Evolutionary conservation across 2,329 filamentous ascomycete genomes (phyloP).

Genomic region (Claviceps maximensis): DNA sequence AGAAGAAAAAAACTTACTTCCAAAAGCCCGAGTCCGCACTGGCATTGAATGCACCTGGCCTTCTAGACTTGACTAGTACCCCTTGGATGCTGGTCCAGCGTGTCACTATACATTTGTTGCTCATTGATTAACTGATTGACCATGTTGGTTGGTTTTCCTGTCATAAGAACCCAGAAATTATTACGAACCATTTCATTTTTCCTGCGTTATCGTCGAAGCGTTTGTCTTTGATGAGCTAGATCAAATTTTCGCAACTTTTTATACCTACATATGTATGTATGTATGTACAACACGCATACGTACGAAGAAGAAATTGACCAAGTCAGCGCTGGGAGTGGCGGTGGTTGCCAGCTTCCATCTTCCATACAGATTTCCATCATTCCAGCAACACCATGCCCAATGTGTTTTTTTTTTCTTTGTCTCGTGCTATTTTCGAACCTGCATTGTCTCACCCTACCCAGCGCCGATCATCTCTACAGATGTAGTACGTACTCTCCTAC

Average conservation of each 20-base stretch:
- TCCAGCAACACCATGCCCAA: background rate
- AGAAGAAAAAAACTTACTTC: too few relatives aligned
- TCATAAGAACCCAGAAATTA: background rate
- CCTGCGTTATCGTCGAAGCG: too few relatives aligned
- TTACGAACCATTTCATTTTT: background rate
- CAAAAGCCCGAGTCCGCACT: too few relatives aligned
- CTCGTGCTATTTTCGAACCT: background rate
- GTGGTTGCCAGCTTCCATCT: background rate
- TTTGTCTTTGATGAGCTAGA: too few relatives aligned
- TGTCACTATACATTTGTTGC: background rate
- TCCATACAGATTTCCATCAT: background rate
- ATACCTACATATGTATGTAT: too few relatives aligned
- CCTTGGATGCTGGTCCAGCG: background rate
- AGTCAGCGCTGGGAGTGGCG: background rate
- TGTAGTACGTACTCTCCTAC: too few relatives aligned
- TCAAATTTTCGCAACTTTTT: too few relatives aligned
- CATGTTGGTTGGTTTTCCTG: background rate
- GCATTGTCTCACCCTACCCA: background rate
- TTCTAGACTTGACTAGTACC: constrained; percentile 3
- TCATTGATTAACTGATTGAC: background rate
- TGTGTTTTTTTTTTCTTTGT: background rate
- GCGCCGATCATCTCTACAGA: background rate
- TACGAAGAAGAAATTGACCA: background rate
- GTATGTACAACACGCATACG: background rate
- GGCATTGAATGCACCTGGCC: background rate